A percentile compares a stretch with the other conserved stretches of the same genome.
phyloP scores from a whole-genome alignment of 768 basidiomycete species.

The Basidioascus undulatus region DNA sequence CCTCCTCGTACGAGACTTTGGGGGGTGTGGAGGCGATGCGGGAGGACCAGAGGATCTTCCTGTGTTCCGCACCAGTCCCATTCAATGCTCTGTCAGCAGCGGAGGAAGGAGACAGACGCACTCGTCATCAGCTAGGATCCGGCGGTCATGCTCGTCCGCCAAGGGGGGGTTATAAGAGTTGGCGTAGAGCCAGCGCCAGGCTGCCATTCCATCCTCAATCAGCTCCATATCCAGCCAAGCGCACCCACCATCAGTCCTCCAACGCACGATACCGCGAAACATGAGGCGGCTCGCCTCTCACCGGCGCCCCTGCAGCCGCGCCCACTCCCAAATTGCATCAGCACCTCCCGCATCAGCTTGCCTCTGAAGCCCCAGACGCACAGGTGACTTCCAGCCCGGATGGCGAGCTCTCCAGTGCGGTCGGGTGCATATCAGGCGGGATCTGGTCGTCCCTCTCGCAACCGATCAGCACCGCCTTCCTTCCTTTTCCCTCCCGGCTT shows the following conservation, averaged over 20 bases:
- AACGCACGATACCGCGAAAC: too few species aligned
- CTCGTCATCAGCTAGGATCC: slow-evolving; percentile 20
- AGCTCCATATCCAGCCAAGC: too few species aligned
- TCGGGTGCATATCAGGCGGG: slow-evolving; percentile 43
- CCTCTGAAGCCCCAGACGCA: slow-evolving; percentile 20
- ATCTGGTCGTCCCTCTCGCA: too few species aligned
- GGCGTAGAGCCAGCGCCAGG: not conserved
- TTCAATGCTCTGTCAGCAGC: not conserved
- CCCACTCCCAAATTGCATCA: too few species aligned
- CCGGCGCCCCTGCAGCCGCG: too few species aligned
- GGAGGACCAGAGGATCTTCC: slow-evolving; percentile 60
- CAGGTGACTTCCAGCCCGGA: slow-evolving; percentile 55
- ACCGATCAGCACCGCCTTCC: too few species aligned
- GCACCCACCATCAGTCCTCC: too few species aligned
- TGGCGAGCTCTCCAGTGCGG: slow-evolving; percentile 28
- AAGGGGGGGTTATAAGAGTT: too few species aligned
- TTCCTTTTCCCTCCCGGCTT: too few species aligned
- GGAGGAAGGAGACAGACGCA: slow-evolving; percentile 17
- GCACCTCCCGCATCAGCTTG: too few species aligned
- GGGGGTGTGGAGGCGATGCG: slow-evolving; percentile 53
- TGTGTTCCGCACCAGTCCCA: slow-evolving; percentile 12
- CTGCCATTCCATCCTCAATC: too few species aligned
- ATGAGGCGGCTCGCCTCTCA: too few species aligned
- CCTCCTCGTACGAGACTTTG: slow-evolving; percentile 42
- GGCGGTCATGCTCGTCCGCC: slow-evolving; percentile 5